phyloP scores from a whole-genome alignment of 129 eudicot genomes.

The Pulicaria dysenterica region DNA sequence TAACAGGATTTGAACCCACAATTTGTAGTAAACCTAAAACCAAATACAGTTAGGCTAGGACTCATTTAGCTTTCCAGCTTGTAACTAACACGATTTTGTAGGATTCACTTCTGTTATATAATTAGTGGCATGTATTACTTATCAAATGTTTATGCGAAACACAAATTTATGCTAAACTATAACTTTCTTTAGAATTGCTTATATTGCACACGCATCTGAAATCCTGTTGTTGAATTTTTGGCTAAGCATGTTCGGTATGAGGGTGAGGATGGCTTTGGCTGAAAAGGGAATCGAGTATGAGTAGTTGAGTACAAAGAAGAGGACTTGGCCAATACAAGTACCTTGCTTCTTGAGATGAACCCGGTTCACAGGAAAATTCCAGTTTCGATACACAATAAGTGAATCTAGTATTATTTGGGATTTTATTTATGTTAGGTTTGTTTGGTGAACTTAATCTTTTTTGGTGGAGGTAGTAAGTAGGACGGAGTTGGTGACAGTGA shows the following conservation, averaged over 20 bases:
- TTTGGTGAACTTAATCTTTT: no score
- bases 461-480: no score
- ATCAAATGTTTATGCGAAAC: neutral
- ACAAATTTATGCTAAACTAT: no score
- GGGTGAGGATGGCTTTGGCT: slow-evolving; percentile 41
- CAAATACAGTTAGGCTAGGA: no score
- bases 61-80: slow-evolving; percentile 18
- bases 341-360: slow-evolving; percentile 39
- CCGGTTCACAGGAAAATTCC: slow-evolving; percentile 41
- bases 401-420: slow-evolving; percentile 37
- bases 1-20: no score
- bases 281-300: slow-evolving; percentile 40
- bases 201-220: slow-evolving; percentile 24
- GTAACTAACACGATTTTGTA: slow-evolving; percentile 13
- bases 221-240: slow-evolving; percentile 32
- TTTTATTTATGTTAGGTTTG: no score
- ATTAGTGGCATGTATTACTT: neutral
- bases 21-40: no score
- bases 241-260: slow-evolving; percentile 41
- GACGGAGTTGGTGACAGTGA: no score
- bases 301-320: slow-evolving; percentile 39
- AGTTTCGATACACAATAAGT: slow-evolving; percentile 32
- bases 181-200: neutral
- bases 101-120: slow-evolving; percentile 1
- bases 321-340: slow-evolving; percentile 31